Evolutionary conservation across 306 rosid genomes (phyloP).

Genomic region (Castanea mollissima): DNA sequence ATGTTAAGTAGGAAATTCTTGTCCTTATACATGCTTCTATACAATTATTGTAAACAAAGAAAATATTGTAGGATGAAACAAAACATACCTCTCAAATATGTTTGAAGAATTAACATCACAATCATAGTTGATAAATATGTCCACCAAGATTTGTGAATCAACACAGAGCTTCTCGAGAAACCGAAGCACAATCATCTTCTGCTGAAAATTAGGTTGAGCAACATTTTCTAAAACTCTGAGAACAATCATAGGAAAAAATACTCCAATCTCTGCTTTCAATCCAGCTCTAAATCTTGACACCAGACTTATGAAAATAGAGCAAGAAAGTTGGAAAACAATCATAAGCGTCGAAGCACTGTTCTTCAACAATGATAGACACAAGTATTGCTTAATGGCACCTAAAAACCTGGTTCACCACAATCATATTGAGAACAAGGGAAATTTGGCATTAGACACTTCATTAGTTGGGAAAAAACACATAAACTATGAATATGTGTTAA

Average conservation of each 20-base stretch:
- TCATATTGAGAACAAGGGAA: constrained; percentile 20
- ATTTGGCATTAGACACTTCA: not conserved
- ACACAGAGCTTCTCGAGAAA: constrained; percentile 86
- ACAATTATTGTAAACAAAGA: not conserved
- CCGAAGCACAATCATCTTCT: constrained; percentile 96
- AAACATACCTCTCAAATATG: constrained; percentile 93
- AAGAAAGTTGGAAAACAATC: constrained; percentile 93
- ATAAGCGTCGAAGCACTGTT: constrained; percentile 97
- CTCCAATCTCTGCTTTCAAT: constrained; percentile 98
- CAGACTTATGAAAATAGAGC: constrained; percentile 98
- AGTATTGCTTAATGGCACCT: constrained; percentile 98
- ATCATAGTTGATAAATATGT: constrained; percentile 93
- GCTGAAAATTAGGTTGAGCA: constrained; percentile 97
- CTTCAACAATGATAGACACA: constrained; percentile 95
- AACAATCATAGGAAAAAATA: constrained; percentile 98
- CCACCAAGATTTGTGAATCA: constrained; percentile 97
- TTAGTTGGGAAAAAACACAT: not conserved
- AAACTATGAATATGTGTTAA: not conserved
- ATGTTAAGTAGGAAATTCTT: constrained; percentile 21
- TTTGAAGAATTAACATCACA: constrained; percentile 99
- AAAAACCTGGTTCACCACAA: constrained; percentile 76
- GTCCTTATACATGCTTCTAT: constrained; percentile 8
- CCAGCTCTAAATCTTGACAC: constrained; percentile 99
- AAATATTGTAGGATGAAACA: constrained; percentile 20
- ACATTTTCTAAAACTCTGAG: constrained; percentile 98